phyloP scores from a whole-genome alignment of 2,329 filamentous ascomycete species.

The Macrophomina phaseolina region DNA sequence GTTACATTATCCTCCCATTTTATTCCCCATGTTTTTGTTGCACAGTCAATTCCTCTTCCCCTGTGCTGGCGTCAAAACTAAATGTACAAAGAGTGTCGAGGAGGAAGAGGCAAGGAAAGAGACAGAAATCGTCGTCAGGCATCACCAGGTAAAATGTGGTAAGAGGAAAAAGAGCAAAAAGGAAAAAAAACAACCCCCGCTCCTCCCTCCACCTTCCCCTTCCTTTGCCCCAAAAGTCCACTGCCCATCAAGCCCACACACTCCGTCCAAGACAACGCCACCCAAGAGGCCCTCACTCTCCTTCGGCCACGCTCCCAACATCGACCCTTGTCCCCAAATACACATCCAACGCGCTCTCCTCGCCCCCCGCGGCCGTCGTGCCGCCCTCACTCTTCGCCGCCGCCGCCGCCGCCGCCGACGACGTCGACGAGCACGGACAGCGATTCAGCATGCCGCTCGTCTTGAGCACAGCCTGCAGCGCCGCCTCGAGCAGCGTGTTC shows the following conservation, averaged over 20 bases:
- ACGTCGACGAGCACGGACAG: slow-evolving; percentile 31
- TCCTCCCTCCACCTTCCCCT: neutral
- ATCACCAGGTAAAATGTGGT: neutral
- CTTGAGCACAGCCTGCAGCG: slow-evolving; percentile 47
- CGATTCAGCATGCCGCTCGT: slow-evolving; percentile 34
- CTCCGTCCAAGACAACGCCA: too few species aligned
- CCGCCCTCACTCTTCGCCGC: neutral
- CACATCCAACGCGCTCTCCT: slow-evolving; percentile 44
- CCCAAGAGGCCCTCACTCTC: too few species aligned
- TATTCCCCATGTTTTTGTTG: neutral
- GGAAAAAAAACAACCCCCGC: neutral
- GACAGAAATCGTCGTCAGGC: neutral
- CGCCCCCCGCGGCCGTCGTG: slow-evolving; percentile 30
- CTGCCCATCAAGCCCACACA: too few species aligned
- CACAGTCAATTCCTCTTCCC: neutral
- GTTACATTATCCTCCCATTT: neutral
- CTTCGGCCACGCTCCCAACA: neutral
- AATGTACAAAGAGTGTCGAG: neutral
- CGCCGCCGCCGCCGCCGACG: neutral
- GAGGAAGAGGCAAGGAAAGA: neutral
- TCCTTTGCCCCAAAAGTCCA: too few species aligned
- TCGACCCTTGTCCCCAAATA: slow-evolving; percentile 37
- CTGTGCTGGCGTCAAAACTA: neutral
- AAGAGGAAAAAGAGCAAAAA: neutral
- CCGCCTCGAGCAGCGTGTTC: slow-evolving; percentile 47